These are phyloP conservation scores for Articulospora tetracladia DNA, from an alignment of 495 filamentous ascomycete species.

Conservation along the genomic window DNA sequence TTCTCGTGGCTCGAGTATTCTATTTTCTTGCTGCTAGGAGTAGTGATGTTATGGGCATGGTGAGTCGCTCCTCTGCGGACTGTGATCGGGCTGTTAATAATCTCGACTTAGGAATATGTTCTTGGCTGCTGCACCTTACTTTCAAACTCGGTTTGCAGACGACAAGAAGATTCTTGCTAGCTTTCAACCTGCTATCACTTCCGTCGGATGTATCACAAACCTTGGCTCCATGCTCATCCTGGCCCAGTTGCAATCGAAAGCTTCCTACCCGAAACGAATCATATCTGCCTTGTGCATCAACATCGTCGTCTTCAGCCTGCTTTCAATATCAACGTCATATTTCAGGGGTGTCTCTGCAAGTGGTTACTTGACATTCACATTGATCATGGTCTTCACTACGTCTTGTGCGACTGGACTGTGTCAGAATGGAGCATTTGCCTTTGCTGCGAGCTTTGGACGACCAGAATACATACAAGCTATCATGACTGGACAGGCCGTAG, in stretches of 20 bases:
- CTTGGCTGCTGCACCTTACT: conserved; percentile 90
- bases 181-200: conserved; percentile 85
- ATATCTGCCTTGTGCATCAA: conserved; percentile 69
- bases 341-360: conserved; percentile 55
- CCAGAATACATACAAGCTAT: conserved; percentile 91
- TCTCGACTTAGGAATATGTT: conserved; percentile 84
- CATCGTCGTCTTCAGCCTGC: conserved; percentile 62
- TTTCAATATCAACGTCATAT: conserved; percentile 73
- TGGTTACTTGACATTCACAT: conserved; percentile 74
- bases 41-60: conserved; percentile 97
- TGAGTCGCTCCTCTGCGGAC: conserved; percentile 40
- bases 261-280: conserved; percentile 82
- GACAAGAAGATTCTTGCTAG: conserved; percentile 66
- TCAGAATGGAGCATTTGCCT: conserved; percentile 94
- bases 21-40: conserved; percentile 81
- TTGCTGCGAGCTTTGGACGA: conserved; percentile 76
- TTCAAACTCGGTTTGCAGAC: conserved; percentile 74
- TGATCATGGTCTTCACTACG: conserved; percentile 76
- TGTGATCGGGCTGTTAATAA: conserved; percentile 9
- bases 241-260: conserved; percentile 70
- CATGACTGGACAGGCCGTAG: conserved; percentile 92
- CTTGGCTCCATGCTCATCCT: conserved; percentile 68
- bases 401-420: conserved; percentile 78
- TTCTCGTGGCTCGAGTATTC: conserved; percentile 80
- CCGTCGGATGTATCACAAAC: conserved; percentile 81